Conservation (phyloP, 192 early-diverging fungal species). For the Coemansia sp. region DNA sequence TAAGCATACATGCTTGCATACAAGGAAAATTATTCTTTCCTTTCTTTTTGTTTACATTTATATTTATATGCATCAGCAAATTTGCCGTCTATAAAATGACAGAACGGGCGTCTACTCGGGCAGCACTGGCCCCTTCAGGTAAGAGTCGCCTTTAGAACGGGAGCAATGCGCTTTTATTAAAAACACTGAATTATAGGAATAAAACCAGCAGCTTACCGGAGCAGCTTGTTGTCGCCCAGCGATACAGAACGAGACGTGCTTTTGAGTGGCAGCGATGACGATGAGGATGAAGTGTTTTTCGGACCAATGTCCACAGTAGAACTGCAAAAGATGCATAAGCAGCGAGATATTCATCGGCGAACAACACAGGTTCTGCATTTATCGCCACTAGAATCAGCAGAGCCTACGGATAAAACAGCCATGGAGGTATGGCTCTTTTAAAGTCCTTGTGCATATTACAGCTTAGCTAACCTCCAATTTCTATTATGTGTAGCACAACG, state of each 20-base stretch:
- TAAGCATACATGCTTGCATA: too few species aligned
- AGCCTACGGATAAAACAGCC: neutral
- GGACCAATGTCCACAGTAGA: constrained; percentile 29
- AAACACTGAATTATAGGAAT: too few species aligned
- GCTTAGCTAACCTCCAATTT: neutral
- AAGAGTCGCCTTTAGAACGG: too few species aligned
- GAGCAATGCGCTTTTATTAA: too few species aligned
- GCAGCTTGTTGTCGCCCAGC: constrained; percentile 1
- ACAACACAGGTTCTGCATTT: constrained; percentile 23
- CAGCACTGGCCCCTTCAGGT: too few species aligned
- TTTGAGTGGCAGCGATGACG: constrained; percentile 6
- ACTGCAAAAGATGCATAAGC: constrained; percentile 18
- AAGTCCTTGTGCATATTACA: neutral
- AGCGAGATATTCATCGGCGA: constrained; percentile 16
- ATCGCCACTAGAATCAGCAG: constrained; percentile 11
- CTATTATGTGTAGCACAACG: constrained; percentile 3
- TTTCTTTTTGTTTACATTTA: too few species aligned
- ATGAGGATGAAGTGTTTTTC: constrained; percentile 48
- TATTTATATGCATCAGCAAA: too few species aligned
- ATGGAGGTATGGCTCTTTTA: too few species aligned
- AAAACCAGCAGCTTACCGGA: neutral
- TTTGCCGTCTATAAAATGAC: too few species aligned
- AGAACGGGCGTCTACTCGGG: too few species aligned
- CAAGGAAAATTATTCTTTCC: too few species aligned
- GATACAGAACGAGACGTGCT: constrained; percentile 8